Evolutionary conservation across 495 filamentous ascomycete species (phyloP).

Genomic region (Neurospora sp.): DNA sequence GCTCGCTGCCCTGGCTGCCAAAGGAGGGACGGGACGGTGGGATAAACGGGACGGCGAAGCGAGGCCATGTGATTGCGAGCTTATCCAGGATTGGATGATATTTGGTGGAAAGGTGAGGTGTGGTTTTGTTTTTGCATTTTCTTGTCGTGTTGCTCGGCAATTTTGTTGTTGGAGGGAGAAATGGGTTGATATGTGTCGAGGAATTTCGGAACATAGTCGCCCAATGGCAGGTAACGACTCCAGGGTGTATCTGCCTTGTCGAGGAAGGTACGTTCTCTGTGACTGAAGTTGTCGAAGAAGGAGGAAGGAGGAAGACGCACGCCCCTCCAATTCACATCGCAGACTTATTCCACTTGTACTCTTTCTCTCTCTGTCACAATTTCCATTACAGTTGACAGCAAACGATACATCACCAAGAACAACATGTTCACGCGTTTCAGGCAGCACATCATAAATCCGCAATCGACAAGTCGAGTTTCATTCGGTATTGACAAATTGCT

Average conservation of each 20-base stretch:
- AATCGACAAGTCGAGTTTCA: background rate
- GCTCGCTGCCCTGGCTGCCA: background rate
- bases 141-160: background rate
- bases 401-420: background rate
- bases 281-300: background rate
- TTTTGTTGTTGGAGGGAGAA: background rate
- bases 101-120: background rate
- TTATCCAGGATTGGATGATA: background rate
- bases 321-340: background rate
- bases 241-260: background rate
- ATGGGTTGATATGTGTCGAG: no score
- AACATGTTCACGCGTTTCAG: background rate
- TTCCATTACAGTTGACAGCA: background rate
- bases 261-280: background rate
- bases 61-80: conserved; percentile 2
- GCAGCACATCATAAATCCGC: background rate
- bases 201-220: background rate
- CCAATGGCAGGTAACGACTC: background rate
- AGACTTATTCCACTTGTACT: background rate
- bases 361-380: background rate
- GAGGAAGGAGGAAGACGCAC: background rate
- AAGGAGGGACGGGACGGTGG: conserved; percentile 1
- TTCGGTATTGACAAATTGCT: background rate
- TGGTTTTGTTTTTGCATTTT: background rate
- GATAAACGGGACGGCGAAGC: conserved; percentile 5